Evolutionary conservation across 352 stramenopile species (phyloP).

Genomic region (Elongisporangium prolatum): DNA sequence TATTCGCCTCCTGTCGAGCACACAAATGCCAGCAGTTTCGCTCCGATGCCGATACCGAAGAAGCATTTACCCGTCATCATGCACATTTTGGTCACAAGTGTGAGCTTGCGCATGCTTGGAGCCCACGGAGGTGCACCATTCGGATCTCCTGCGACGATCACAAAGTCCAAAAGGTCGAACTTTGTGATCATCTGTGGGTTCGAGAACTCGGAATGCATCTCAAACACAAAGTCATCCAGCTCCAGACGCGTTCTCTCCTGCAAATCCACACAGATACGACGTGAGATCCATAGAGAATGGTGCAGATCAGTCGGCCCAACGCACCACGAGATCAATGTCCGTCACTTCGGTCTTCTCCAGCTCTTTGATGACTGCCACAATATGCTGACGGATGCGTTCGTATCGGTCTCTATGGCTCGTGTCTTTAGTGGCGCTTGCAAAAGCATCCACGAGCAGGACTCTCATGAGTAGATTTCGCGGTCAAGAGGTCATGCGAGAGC

Average conservation of each 20-base stretch:
- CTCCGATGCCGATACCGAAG: conserved; percentile 58
- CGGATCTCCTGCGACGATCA: conserved; percentile 68
- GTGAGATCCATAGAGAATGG: too few species aligned
- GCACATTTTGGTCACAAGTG: conserved; percentile 75
- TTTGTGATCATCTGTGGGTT: conserved; percentile 63
- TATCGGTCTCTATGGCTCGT: conserved; percentile 29
- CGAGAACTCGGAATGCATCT: conserved; percentile 65
- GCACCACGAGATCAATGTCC: conserved; percentile 52
- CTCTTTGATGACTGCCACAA: conserved; percentile 40
- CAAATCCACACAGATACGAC: conserved; percentile 2
- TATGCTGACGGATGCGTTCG: conserved; percentile 46
- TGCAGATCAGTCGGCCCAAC: conserved; percentile 5
- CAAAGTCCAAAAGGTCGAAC: conserved; percentile 80
- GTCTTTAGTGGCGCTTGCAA: conserved; percentile 28
- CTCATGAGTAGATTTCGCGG: conserved; percentile 29
- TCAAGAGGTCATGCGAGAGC: not conserved
- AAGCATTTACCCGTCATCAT: conserved; percentile 87
- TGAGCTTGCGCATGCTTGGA: conserved; percentile 53
- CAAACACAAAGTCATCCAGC: conserved; percentile 73
- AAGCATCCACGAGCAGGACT: conserved; percentile 71
- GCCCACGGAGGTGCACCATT: conserved; percentile 54
- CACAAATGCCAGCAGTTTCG: conserved; percentile 54
- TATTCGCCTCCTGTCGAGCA: conserved; percentile 67
- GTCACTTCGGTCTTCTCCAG: conserved; percentile 64
- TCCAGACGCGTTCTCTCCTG: conserved; percentile 58